Evolutionary conservation across 306 rosid species (phyloP).

Genomic region (apple (Malus domestica)): ASM211411v1 NC_041804.1:19047001-19047500

Average conservation of each 20-base stretch:
- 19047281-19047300: background rate
- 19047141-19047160: background rate
- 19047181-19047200: background rate
- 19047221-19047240: background rate
- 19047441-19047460: constrained; percentile 9
- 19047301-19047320: background rate
- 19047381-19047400: constrained; percentile 61
- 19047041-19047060: background rate
- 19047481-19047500: constrained; percentile 1
- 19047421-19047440: constrained; percentile 64
- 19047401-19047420: constrained; percentile 56
- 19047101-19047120: background rate
- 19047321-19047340: constrained; percentile 16
- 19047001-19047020: background rate
- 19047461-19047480: constrained; percentile 5
- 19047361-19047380: constrained; percentile 76
- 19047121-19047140: background rate
- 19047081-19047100: background rate
- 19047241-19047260: background rate
- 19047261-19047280: background rate
- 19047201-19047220: background rate
- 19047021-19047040: background rate
- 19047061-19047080: background rate
- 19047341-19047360: constrained; percentile 53
- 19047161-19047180: background rate